Conservation (phyloP, 2,329 filamentous ascomycete genomes). For the Phyllosticta ampelicida region DNA sequence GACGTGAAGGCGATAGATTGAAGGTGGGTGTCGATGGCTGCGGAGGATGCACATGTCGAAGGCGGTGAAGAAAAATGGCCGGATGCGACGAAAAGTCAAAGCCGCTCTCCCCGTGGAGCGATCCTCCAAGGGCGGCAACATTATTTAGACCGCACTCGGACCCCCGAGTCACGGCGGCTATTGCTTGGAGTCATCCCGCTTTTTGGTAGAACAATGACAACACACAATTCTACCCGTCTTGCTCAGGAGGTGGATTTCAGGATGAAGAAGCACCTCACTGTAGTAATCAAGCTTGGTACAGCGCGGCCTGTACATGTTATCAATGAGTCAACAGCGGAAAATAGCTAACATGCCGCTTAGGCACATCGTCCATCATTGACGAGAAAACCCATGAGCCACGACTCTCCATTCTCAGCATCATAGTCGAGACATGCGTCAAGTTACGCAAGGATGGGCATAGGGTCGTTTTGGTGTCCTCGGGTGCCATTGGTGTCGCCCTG, state of each 20-base stretch:
- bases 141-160: not conserved
- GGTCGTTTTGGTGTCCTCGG: constrained; percentile 93
- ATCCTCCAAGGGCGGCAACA: not conserved
- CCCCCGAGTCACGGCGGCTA: not conserved
- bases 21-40: not conserved
- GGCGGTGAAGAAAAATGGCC: not conserved
- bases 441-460: constrained; percentile 83
- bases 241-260: constrained; percentile 22
- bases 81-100: not conserved
- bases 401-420: constrained; percentile 78
- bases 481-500: constrained; percentile 89
- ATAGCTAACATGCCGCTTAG: constrained; percentile 40
- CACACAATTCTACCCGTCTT: not conserved
- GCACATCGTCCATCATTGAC: constrained; percentile 97
- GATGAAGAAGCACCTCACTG: constrained; percentile 63
- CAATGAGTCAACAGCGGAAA: constrained; percentile 14
- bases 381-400: constrained; percentile 90
- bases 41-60: not conserved
- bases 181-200: not conserved
- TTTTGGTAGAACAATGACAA: not conserved
- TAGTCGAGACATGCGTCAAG: constrained; percentile 86
- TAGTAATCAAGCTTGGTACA: constrained; percentile 81
- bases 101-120: not conserved
- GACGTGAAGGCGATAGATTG: not conserved
- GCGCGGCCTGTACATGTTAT: constrained; percentile 17